These are phyloP conservation scores for Daldinia caldariorum DNA, from an alignment of 495 filamentous ascomycete genomes.

Conservation along the genomic window DNA sequence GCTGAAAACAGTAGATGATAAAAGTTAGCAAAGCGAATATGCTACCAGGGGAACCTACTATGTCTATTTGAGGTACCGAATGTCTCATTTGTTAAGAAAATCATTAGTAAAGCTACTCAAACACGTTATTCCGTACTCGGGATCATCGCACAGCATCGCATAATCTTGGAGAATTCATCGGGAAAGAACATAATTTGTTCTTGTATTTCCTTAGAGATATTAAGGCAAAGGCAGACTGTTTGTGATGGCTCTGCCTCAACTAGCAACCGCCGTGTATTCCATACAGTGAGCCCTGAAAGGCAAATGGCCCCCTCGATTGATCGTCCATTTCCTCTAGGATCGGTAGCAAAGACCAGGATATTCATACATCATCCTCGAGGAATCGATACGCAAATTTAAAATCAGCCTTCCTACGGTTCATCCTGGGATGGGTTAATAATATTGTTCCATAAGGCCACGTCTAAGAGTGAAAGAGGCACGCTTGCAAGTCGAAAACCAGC, in stretches of 20 bases:
- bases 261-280: conserved; percentile 20
- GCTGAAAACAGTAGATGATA: background rate
- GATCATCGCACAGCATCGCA: conserved; percentile 13
- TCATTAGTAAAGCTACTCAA: conserved; percentile 21
- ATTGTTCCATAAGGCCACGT: background rate
- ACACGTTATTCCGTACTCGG: conserved; percentile 3
- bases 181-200: conserved; percentile 4
- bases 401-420: conserved; percentile 98
- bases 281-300: conserved; percentile 22
- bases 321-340: conserved; percentile 7
- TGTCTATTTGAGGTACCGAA: background rate
- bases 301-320: background rate
- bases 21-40: conserved; percentile 11
- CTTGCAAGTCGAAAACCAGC: background rate
- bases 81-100: conserved; percentile 14
- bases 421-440: conserved; percentile 67
- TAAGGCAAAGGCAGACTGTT: conserved; percentile 25
- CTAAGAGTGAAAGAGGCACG: conserved; percentile 12
- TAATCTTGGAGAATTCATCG: background rate
- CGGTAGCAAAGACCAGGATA: background rate
- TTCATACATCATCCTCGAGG: conserved; percentile 86
- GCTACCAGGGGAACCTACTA: conserved; percentile 6
- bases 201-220: conserved; percentile 38
- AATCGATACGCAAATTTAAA: conserved; percentile 99
- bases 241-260: background rate